phyloP scores from a whole-genome alignment of 139 green algal genomes.

The Asterochloris erici region DNA sequence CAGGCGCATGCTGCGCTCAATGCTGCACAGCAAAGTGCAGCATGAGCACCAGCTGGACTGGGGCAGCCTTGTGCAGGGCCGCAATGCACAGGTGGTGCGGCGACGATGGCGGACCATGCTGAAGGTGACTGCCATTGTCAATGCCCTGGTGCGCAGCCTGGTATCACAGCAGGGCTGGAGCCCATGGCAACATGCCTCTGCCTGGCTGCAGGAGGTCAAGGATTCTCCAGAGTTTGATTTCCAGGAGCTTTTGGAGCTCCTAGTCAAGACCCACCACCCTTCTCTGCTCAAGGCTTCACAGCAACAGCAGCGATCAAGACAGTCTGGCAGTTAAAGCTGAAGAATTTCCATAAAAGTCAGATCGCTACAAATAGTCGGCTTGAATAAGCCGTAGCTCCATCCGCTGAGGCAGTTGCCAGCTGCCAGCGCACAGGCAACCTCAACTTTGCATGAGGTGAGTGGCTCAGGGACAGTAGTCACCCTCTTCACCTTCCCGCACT shows the following conservation, averaged over 20 bases:
- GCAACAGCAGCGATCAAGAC: neutral
- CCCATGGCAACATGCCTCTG: no score
- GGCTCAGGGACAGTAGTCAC: neutral
- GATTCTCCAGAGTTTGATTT: conserved; percentile 4
- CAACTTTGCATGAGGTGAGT: no score
- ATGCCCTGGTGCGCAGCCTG: conserved; percentile 1
- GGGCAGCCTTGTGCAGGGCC: conserved; percentile 42
- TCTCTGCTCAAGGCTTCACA: neutral
- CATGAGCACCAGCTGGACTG: conserved; percentile 58
- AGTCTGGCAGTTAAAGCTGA: no score
- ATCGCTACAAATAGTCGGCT: no score
- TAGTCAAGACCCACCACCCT: neutral
- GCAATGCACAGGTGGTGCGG: conserved; percentile 44
- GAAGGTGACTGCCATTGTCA: conserved; percentile 11
- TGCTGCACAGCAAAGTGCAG: conserved; percentile 25
- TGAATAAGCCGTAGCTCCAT: no score
- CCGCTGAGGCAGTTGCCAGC: no score
- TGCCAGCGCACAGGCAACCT: no score
- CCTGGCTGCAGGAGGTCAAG: neutral
- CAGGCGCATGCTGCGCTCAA: conserved; percentile 43
- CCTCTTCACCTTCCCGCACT: neutral
- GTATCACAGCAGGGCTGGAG: no score
- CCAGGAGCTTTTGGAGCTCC: neutral
- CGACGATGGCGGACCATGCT: conserved; percentile 65
- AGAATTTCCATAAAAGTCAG: no score